Conservation (phyloP, 345 rosid genomes). For the Eucalyptus cloeziana region DNA sequence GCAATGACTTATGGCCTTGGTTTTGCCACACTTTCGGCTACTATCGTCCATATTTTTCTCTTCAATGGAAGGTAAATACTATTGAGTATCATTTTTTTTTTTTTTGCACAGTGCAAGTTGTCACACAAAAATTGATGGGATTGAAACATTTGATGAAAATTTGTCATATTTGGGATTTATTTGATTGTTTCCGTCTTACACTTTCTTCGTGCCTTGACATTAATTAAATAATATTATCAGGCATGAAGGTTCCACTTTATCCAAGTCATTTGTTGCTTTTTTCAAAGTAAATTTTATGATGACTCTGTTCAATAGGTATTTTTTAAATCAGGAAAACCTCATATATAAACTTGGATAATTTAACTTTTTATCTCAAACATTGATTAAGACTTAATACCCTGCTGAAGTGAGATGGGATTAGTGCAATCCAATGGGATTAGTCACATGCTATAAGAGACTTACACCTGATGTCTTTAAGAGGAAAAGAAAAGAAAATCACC, state of each 20-base stretch:
- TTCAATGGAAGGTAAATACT: conserved; percentile 47
- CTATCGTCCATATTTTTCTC: conserved; percentile 47
- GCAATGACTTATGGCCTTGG: conserved; percentile 74
- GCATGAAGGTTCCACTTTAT: neutral
- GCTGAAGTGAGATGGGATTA: neutral
- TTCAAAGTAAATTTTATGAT: neutral
- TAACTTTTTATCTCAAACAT: neutral
- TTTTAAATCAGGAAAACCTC: neutral
- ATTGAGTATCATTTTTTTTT: neutral
- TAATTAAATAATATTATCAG: neutral
- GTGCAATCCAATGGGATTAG: neutral
- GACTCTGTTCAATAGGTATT: neutral
- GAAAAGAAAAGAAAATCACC: neutral
- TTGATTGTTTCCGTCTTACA: neutral
- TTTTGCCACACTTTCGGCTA: conserved; percentile 67
- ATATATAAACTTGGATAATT: neutral
- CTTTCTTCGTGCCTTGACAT: neutral
- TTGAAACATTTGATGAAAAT: neutral
- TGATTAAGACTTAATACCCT: neutral
- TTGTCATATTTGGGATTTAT: neutral
- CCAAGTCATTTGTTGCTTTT: neutral
- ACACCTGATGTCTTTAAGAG: neutral
- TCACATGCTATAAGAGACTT: neutral
- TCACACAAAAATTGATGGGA: neutral
- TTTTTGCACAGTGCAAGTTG: neutral